Evolutionary conservation across 139 green algal species (phyloP).

Genomic region (Gonium pectorale): DNA sequence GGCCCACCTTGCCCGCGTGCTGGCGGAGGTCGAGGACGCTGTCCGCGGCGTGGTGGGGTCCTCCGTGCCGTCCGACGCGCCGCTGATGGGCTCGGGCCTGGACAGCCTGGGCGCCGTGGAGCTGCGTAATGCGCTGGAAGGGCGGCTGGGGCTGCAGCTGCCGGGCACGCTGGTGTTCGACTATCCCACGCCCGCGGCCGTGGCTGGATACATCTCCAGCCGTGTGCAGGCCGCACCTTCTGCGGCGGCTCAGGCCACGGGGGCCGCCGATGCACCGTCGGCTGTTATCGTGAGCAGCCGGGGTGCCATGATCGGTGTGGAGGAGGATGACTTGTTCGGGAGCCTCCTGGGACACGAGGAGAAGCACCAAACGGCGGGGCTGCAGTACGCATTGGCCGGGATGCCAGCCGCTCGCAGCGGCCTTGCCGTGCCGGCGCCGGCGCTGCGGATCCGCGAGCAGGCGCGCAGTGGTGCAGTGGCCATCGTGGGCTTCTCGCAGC

Average conservation of each 20-base stretch:
- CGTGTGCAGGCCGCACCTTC: not conserved
- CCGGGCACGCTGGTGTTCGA: constrained; percentile 83
- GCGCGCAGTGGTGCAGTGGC: no score
- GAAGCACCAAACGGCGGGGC: no score
- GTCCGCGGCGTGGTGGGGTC: constrained; percentile 48
- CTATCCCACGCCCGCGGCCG: constrained; percentile 70
- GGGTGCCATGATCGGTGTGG: no score
- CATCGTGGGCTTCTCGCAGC: not conserved
- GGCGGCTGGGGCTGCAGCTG: constrained; percentile 65
- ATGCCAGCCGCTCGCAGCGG: no score
- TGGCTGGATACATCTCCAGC: not conserved
- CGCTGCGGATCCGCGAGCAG: no score
- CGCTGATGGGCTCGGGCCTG: constrained; percentile 74
- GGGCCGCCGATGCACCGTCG: no score
- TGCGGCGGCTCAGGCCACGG: no score
- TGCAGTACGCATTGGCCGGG: no score
- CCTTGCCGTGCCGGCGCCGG: no score
- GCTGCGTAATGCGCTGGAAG: constrained; percentile 72
- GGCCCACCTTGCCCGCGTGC: not conserved
- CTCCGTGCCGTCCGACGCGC: constrained; percentile 58
- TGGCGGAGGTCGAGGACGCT: not conserved
- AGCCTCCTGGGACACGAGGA: no score
- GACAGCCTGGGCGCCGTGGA: constrained; percentile 76
- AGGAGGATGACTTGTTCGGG: no score
- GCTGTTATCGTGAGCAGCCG: no score